These are phyloP conservation scores for Penicillium sclerotiorum DNA, from an alignment of 2,329 filamentous ascomycete genomes.

Conservation along the genomic window DNA sequence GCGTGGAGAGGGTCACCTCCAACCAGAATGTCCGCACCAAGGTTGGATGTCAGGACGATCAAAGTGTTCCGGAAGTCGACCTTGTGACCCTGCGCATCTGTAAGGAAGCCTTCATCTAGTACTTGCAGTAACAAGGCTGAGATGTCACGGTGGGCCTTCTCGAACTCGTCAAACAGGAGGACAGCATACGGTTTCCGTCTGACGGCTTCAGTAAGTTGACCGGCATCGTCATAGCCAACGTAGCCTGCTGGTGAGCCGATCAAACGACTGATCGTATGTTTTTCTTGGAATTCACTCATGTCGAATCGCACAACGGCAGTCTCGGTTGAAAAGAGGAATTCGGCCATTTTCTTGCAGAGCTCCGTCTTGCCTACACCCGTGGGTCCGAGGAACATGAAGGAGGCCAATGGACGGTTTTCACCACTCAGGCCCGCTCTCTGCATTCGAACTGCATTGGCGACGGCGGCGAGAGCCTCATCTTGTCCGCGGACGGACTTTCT, in stretches of 20 bases:
- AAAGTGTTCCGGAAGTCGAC: constrained; percentile 96
- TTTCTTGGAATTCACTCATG: constrained; percentile 98
- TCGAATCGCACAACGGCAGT: constrained; percentile 91
- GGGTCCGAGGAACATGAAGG: constrained; percentile 96
- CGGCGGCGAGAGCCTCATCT: constrained; percentile 87
- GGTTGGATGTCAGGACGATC: constrained; percentile 93
- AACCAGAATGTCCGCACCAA: constrained; percentile 89
- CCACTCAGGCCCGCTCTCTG: constrained; percentile 90
- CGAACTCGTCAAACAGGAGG: constrained; percentile 93
- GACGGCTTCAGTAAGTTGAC: constrained; percentile 93
- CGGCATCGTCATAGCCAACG: constrained; percentile 94
- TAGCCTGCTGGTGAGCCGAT: constrained; percentile 94
- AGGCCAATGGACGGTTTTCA: constrained; percentile 87
- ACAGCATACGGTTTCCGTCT: constrained; percentile 94
- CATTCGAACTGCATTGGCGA: constrained; percentile 90
- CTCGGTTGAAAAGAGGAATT: constrained; percentile 90
- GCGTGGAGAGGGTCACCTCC: constrained; percentile 68
- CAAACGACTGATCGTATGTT: constrained; percentile 89
- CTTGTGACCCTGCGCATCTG: constrained; percentile 92
- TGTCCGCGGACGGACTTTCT: constrained; percentile 85
- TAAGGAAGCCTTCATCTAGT: constrained; percentile 93
- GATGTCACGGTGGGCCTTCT: constrained; percentile 95
- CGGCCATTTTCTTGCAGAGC: constrained; percentile 92
- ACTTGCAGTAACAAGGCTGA: constrained; percentile 90
- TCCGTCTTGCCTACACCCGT: constrained; percentile 98